Percentiles rank a stretch among this genome's conserved stretches.
Conservation (phyloP, 176 grass and related monocot genomes). For the Oryza australiensis region DNA sequence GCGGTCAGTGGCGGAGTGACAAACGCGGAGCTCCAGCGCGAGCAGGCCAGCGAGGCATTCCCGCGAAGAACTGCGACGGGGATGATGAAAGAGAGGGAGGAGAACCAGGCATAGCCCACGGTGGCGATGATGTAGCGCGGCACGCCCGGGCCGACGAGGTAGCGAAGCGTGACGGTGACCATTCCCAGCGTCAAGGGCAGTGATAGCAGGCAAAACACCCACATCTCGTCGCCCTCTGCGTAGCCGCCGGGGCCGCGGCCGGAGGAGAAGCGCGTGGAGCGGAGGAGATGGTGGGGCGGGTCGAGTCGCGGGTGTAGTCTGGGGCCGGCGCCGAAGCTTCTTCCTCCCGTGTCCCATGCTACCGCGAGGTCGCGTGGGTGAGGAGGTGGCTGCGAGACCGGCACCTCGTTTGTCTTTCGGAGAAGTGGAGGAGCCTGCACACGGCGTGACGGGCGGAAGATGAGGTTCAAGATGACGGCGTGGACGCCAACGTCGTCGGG, state of each 20-base stretch:
- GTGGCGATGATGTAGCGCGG: constrained; percentile 79
- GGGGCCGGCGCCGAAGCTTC: constrained; percentile 36
- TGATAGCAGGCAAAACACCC: constrained; percentile 97
- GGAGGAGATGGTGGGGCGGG: neutral
- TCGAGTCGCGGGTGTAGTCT: constrained; percentile 18
- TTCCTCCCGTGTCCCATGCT: constrained; percentile 2
- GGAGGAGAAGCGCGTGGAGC: too few relatives aligned
- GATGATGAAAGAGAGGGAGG: constrained; percentile 98
- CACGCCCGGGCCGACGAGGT: constrained; percentile 91
- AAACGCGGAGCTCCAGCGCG: too few relatives aligned
- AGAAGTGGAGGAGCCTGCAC: constrained; percentile 5
- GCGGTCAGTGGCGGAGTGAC: too few relatives aligned
- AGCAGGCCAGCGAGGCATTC: too few relatives aligned
- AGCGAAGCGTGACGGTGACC: constrained; percentile 87
- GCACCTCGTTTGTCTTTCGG: constrained; percentile 34
- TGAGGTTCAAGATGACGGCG: too few relatives aligned
- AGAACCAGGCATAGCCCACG: constrained; percentile 99
- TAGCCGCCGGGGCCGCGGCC: neutral
- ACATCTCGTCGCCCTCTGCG: constrained; percentile 56
- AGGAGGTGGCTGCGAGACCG: constrained; percentile 40
- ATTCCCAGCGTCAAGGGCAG: constrained; percentile 93
- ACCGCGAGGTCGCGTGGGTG: neutral
- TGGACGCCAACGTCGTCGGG: too few relatives aligned
- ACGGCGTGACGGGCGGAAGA: too few relatives aligned
- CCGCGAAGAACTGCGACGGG: too few relatives aligned